Evolutionary conservation across 164 flowering plant species (phyloP).

Genomic region (Nymphaea colorata): DNA sequence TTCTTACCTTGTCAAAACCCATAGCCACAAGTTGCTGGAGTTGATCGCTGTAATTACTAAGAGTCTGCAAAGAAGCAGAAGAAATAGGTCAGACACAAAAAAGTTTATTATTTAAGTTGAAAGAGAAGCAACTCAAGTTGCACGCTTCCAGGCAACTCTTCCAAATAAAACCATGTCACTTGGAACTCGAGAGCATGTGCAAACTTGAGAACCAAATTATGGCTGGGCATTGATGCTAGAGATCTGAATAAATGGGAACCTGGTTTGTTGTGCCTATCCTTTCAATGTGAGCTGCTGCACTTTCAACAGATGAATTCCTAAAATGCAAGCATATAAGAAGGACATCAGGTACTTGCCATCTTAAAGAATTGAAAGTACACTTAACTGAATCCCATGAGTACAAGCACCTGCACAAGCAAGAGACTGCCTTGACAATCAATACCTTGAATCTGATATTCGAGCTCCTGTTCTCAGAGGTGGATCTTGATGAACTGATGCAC

Average conservation of each 20-base stretch:
- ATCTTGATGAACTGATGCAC: conserved; percentile 18
- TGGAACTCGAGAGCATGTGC: too few species aligned
- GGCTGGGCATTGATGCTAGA: background rate
- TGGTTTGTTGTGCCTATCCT: background rate
- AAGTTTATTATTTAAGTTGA: background rate
- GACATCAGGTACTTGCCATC: too few species aligned
- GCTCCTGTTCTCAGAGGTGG: conserved; percentile 19
- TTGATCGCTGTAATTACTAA: conserved; percentile 44
- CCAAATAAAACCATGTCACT: too few species aligned
- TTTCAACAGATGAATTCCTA: background rate
- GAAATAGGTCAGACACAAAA: background rate
- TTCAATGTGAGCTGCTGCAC: background rate
- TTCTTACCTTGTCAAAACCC: conserved; percentile 87
- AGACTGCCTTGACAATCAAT: background rate
- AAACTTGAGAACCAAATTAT: too few species aligned
- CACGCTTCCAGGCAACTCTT: too few species aligned
- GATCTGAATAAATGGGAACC: background rate
- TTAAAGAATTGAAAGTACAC: background rate
- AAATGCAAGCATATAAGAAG: too few species aligned
- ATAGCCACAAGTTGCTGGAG: conserved; percentile 69
- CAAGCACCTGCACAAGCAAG: background rate
- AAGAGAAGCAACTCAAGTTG: too few species aligned
- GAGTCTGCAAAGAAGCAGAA: conserved; percentile 24
- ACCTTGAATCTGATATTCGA: conserved; percentile 42
- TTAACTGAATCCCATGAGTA: background rate